Percentiles rank a stretch among this genome's conserved stretches.
Evolutionary conservation across 306 rosid species (phyloP).

Genomic region (Casuarina cunninghamiana): DNA sequence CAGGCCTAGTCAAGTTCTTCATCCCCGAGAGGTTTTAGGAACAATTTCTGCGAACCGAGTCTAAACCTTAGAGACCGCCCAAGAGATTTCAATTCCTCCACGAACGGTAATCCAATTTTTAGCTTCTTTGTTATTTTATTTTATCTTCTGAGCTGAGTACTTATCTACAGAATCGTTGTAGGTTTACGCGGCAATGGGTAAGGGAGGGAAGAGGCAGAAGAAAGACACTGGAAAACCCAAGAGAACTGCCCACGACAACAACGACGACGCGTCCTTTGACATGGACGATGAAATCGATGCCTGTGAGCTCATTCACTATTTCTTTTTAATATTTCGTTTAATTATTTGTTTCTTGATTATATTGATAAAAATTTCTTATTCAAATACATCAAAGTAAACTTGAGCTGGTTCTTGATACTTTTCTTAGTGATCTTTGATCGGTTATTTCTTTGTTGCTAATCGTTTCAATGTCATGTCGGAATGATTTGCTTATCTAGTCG

Average conservation of each 20-base stretch:
- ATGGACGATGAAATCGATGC: conserved; percentile 91
- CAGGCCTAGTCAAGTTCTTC: too few relatives aligned
- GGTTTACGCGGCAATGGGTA: conserved; percentile 48
- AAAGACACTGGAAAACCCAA: conserved; percentile 34
- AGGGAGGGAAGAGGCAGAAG: conserved; percentile 49
- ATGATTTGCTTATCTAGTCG: not conserved
- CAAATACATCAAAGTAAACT: not conserved
- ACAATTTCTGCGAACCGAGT: too few relatives aligned
- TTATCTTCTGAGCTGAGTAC: not conserved
- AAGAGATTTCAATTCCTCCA: too few relatives aligned
- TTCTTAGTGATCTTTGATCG: not conserved
- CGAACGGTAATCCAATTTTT: too few relatives aligned
- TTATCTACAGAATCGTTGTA: not conserved
- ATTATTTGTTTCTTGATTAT: not conserved
- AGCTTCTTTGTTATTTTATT: not conserved
- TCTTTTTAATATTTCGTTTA: not conserved
- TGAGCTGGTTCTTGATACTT: not conserved
- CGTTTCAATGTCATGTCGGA: not conserved
- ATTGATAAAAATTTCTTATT: not conserved
- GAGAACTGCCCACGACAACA: conserved; percentile 25
- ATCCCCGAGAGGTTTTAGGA: too few relatives aligned
- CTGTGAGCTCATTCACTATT: conserved; percentile 43
- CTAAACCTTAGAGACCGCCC: too few relatives aligned
- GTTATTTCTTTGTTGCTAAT: not conserved
- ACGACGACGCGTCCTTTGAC: conserved; percentile 35